Percentiles rank a stretch among this genome's conserved stretches.
These are phyloP conservation scores for Phyllosticta citriasiana DNA, from an alignment of 2,329 filamentous ascomycete species.

Conservation along the genomic window DNA sequence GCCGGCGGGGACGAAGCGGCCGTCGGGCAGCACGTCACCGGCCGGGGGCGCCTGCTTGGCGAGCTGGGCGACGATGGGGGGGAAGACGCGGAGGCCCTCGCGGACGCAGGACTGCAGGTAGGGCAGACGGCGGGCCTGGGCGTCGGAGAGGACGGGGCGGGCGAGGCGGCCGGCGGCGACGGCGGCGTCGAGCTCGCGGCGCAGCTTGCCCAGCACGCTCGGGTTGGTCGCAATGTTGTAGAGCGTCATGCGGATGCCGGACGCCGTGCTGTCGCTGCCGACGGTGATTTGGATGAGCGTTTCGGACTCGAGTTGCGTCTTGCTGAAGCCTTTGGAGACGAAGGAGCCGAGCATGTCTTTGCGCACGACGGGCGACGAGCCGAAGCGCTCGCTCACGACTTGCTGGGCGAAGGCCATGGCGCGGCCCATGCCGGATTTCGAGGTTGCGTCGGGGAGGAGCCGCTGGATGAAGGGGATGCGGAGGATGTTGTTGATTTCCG, in stretches of 20 bases:
- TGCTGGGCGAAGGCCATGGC: slow-evolving; percentile 31
- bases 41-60: slow-evolving; percentile 21
- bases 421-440: slow-evolving; percentile 12
- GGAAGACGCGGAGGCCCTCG: slow-evolving; percentile 38
- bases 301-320: slow-evolving; percentile 35
- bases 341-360: slow-evolving; percentile 46
- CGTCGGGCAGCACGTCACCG: slow-evolving; percentile 21
- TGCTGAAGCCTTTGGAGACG: slow-evolving; percentile 31
- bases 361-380: slow-evolving; percentile 31
- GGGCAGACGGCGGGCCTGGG: slow-evolving; percentile 30
- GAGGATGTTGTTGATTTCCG: slow-evolving; percentile 32
- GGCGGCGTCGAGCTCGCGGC: slow-evolving; percentile 36
- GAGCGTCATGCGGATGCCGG: slow-evolving; percentile 43
- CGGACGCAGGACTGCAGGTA: slow-evolving; percentile 40
- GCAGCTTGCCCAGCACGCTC: slow-evolving; percentile 35
- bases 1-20: slow-evolving; percentile 26
- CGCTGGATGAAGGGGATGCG: slow-evolving; percentile 31
- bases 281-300: slow-evolving; percentile 40
- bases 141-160: slow-evolving; percentile 36
- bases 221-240: slow-evolving; percentile 45
- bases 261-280: slow-evolving; percentile 50
- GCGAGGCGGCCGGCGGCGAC: slow-evolving; percentile 30
- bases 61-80: slow-evolving; percentile 25
- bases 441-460: slow-evolving; percentile 11
- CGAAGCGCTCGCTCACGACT: slow-evolving; percentile 38